These are phyloP conservation scores for Polytrichum formosum DNA, from an alignment of 225 moss, liverwort and hornwort species.

Conservation along the genomic window DNA sequence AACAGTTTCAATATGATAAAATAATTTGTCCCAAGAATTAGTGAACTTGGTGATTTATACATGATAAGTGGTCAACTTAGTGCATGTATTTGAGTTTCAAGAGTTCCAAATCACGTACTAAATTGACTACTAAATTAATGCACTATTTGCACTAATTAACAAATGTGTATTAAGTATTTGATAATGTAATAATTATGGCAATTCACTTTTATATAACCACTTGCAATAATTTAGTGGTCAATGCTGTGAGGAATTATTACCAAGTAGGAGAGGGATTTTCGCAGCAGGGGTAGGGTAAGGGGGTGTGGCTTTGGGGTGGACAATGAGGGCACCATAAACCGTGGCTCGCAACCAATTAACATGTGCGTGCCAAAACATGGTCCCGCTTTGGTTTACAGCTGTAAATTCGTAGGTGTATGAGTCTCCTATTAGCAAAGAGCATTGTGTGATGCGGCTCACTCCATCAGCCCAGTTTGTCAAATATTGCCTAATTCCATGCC, in stretches of 20 bases:
- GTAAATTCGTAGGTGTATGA: conserved; percentile 37
- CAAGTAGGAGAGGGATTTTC: conserved; percentile 25
- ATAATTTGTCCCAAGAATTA: too few species aligned
- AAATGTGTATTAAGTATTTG: too few species aligned
- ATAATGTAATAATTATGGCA: too few species aligned
- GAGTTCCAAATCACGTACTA: too few species aligned
- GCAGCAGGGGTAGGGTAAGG: conserved; percentile 18
- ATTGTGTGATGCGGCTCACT: background rate
- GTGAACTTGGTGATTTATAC: too few species aligned
- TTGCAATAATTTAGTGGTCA: too few species aligned
- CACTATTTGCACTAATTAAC: too few species aligned
- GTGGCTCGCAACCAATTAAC: conserved; percentile 60
- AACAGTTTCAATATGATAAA: too few species aligned
- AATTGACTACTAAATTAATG: too few species aligned
- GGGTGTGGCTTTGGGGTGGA: conserved; percentile 28
- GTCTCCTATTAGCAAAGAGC: background rate
- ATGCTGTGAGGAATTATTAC: conserved; percentile 3
- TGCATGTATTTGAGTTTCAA: too few species aligned
- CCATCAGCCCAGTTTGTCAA: background rate
- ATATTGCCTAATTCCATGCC: background rate
- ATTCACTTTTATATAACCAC: too few species aligned
- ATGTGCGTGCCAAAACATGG: conserved; percentile 63
- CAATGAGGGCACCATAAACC: conserved; percentile 50
- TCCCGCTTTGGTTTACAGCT: conserved; percentile 41
- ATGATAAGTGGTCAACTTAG: too few species aligned